phyloP scores from a whole-genome alignment of 768 basidiomycete genomes.

The Calvatia gigantea region DNA sequence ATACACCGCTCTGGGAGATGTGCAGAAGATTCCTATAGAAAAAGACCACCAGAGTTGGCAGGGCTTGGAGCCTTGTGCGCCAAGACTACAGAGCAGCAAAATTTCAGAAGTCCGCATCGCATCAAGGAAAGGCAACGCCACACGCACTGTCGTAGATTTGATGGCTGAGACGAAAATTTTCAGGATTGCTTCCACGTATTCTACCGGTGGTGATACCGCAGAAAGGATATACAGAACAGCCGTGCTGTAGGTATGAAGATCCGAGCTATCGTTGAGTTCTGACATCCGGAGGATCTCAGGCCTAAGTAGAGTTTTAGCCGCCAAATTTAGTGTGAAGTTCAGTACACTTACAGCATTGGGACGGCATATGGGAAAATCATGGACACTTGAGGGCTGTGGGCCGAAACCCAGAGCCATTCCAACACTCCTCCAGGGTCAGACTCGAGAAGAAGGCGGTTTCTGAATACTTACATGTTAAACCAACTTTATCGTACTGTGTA shows the following conservation, averaged over 20 bases:
- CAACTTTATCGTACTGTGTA: conserved; percentile 80
- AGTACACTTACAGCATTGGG: conserved; percentile 63
- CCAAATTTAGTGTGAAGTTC: background rate
- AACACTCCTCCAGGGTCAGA: conserved; percentile 46
- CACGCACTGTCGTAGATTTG: conserved; percentile 69
- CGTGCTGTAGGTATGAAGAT: conserved; percentile 77
- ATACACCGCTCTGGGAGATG: conserved; percentile 63
- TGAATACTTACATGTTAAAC: conserved; percentile 63
- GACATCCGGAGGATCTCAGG: conserved; percentile 89
- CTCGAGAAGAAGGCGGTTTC: conserved; percentile 7
- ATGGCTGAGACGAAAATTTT: conserved; percentile 66
- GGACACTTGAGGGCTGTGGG: conserved; percentile 71
- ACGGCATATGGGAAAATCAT: conserved; percentile 76
- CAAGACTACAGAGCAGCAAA: conserved; percentile 57
- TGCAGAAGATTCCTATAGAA: conserved; percentile 87
- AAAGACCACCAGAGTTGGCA: conserved; percentile 87
- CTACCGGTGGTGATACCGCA: conserved; percentile 68
- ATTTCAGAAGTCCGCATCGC: background rate
- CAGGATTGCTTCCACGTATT: conserved; percentile 59
- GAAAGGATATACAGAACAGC: conserved; percentile 81
- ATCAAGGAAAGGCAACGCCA: background rate
- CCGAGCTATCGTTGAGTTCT: conserved; percentile 82
- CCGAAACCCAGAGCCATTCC: conserved; percentile 76
- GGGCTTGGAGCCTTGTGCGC: conserved; percentile 83
- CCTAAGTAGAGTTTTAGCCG: conserved; percentile 34